Evolutionary conservation across 805 yeast genomes (phyloP).

Genomic region (Myxozyma udenii): DNA sequence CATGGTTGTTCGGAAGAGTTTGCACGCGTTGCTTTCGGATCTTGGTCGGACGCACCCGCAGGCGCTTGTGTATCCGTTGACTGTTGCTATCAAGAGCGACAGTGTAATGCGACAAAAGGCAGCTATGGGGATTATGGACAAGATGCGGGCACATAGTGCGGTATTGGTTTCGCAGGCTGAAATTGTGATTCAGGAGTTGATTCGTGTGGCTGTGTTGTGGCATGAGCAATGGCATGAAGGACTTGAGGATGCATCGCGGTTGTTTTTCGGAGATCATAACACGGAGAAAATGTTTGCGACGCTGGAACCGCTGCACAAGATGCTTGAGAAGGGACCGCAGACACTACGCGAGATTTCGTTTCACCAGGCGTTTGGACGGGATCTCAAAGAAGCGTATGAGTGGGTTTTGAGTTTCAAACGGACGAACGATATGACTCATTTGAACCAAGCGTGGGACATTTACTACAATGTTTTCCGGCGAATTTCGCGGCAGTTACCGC

Average conservation of each 20-base stretch:
- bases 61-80: conserved; percentile 89
- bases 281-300: conserved; percentile 92
- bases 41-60: conserved; percentile 96
- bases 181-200: conserved; percentile 86
- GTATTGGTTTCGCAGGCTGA: conserved; percentile 86
- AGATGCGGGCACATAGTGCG: conserved; percentile 86
- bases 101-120: conserved; percentile 86
- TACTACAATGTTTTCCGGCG: conserved; percentile 91
- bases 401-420: conserved; percentile 86
- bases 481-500: conserved; percentile 84
- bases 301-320: conserved; percentile 80
- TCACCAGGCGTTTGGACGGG: conserved; percentile 90
- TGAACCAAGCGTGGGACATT: conserved; percentile 97
- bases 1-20: conserved; percentile 72
- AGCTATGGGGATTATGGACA: conserved; percentile 85
- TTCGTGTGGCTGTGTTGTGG: conserved; percentile 94
- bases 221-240: conserved; percentile 98
- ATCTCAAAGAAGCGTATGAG: conserved; percentile 84
- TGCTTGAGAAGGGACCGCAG: conserved; percentile 80
- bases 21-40: conserved; percentile 76
- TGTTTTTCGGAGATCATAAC: conserved; percentile 90
- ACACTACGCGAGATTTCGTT: conserved; percentile 91
- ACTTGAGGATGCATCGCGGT: conserved; percentile 90
- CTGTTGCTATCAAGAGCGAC: conserved; percentile 93
- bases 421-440: conserved; percentile 78